Base-by-base conservation (phyloP, 352 stramenopile species). In the Globisporangium canariense region DNA sequence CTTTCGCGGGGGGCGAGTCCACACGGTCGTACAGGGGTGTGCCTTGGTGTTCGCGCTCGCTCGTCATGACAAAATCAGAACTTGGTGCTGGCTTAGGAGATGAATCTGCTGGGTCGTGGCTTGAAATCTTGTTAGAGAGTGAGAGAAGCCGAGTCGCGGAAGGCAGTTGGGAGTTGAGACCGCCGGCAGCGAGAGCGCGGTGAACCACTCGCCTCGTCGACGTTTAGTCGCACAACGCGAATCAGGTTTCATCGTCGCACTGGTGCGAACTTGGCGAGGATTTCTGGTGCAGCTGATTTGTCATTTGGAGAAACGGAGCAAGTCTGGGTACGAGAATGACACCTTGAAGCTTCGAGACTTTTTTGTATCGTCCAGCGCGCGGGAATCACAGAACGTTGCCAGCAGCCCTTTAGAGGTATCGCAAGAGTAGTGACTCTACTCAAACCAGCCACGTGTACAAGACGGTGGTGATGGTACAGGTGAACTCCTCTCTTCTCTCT, bases 1-100 rank as follows among this genome's bases (percentile, higher is more conserved):
- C 60, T 0, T 67, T 65, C 0, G 58, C 66, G 9, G 58, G 58
- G 1, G 78, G 71, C 0, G 70, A 78, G 18, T 67, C 74, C 18
- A 76, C 65, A 10, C 60, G 47, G 18, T 74, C 72, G 59, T 83
- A 88, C 43, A 50, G 66, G 1, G 81, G 78, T n/a, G 78, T 88
- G 51, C 60, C 71, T 18, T 78, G 67, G 65, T 73, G 68, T n/a
- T 71, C 43, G 25, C 64, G 69, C 28, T 63, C 55, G n/a, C 38
- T 70, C 55, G 76, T 20, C 61, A 66, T 66, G 18, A 14, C 20
- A 30, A 13, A 25, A 18, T 38, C 40, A 30, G 4, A 28, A 13
- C 40, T 1, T 30, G 45, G 30, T 56, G 30, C 9, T 56, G 46
- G 36, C 9, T 11, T 41, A 9, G 3, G 38, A 13, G 38, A 13